Evolutionary conservation across 225 moss, liverwort and hornwort species (phyloP).

Genomic region (Physcomitrellopsis africana): DNA sequence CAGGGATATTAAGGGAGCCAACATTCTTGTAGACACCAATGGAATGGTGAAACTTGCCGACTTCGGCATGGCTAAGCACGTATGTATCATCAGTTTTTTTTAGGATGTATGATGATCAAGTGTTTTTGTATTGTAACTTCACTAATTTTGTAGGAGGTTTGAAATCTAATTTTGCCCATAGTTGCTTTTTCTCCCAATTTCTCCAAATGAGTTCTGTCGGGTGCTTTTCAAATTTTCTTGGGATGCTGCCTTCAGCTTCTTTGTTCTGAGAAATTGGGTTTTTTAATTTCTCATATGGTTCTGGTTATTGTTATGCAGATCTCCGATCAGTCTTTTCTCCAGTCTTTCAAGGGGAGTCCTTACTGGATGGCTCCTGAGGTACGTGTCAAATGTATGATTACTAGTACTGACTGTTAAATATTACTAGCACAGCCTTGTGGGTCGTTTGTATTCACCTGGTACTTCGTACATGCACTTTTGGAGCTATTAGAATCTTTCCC

Average conservation of each 20-base stretch:
- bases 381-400: slow-evolving; percentile 28
- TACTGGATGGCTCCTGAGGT: slow-evolving; percentile 99
- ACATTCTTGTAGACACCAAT: slow-evolving; percentile 92
- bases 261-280: slow-evolving; percentile 1
- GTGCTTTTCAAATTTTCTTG: neutral
- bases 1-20: slow-evolving; percentile 99
- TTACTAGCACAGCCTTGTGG: neutral
- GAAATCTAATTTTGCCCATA: neutral
- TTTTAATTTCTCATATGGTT: slow-evolving; percentile 26
- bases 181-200: neutral
- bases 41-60: slow-evolving; percentile 97
- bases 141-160: neutral
- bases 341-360: slow-evolving; percentile 93
- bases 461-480: neutral
- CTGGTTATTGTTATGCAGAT: slow-evolving; percentile 57
- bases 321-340: slow-evolving; percentile 76
- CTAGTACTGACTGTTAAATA: slow-evolving; percentile 4
- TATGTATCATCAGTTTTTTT: slow-evolving; percentile 31
- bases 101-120: neutral
- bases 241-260: slow-evolving; percentile 14
- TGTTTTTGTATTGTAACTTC: neutral
- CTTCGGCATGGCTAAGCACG: slow-evolving; percentile 98
- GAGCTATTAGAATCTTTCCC: neutral
- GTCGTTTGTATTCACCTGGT: neutral
- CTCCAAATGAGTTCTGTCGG: neutral